Conservation (phyloP, 441 rosid species). For the Raphanus hybrid region DNA sequence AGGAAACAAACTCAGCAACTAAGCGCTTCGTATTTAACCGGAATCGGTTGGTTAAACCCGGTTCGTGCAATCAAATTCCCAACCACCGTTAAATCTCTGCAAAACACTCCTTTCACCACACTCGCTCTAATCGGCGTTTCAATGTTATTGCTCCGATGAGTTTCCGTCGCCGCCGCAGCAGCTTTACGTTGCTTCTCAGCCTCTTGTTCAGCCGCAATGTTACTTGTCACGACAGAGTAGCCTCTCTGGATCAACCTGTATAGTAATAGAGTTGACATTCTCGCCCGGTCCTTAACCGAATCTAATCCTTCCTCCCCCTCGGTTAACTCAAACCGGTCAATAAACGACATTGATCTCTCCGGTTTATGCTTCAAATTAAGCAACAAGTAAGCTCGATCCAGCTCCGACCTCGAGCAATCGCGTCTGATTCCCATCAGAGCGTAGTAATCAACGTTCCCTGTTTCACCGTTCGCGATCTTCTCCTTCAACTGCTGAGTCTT, state of each 20-base stretch:
- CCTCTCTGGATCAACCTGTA: conserved; percentile 46
- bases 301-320: conserved; percentile 39
- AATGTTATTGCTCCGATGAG: conserved; percentile 7
- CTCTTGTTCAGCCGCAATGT: conserved; percentile 31
- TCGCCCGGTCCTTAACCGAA: conserved; percentile 44
- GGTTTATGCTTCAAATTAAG: conserved; percentile 45
- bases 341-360: conserved; percentile 45
- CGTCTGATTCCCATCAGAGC: conserved; percentile 44
- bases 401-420: conserved; percentile 46
- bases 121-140: conserved; percentile 22
- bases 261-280: conserved; percentile 41
- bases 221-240: conserved; percentile 35
- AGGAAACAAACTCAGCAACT: conserved; percentile 47
- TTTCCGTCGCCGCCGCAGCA: conserved; percentile 19
- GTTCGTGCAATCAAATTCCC: conserved; percentile 72
- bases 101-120: conserved; percentile 74
- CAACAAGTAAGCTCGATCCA: conserved; percentile 43
- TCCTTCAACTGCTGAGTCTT: conserved; percentile 38
- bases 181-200: conserved; percentile 36
- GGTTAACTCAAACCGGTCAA: conserved; percentile 46
- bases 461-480: conserved; percentile 42
- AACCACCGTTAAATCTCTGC: conserved; percentile 78
- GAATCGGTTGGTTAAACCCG: conserved; percentile 81
- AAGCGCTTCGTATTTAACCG: conserved; percentile 80
- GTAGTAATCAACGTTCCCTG: conserved; percentile 43